Evolutionary conservation across 2,329 filamentous ascomycete species (phyloP).

Genomic region (Pseudohalonectria lignicola): DNA sequence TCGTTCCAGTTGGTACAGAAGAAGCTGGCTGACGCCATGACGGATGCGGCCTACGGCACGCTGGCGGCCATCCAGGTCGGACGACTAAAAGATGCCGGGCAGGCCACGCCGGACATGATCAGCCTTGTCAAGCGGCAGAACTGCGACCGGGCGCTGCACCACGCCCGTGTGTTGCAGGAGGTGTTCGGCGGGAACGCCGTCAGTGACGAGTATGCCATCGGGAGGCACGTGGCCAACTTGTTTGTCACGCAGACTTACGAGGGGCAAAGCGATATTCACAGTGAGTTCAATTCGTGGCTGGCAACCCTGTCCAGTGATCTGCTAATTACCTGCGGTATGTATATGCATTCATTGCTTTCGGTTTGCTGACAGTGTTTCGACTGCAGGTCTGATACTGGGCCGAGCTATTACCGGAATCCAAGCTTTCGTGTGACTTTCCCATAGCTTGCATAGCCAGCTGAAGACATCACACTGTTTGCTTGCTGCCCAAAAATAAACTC

Average conservation of each 20-base stretch:
- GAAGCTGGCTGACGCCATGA: constrained; percentile 87
- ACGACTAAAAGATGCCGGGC: constrained; percentile 83
- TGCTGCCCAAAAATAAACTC: too few relatives aligned
- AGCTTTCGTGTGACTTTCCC: constrained; percentile 57
- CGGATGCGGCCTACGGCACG: constrained; percentile 86
- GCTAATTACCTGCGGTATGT: too few relatives aligned
- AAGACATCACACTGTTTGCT: too few relatives aligned
- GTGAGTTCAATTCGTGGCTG: constrained; percentile 50
- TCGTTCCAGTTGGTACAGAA: constrained; percentile 97
- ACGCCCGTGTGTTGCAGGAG: constrained; percentile 77
- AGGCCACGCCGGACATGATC: constrained; percentile 90
- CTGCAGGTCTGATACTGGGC: constrained; percentile 50
- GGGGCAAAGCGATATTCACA: constrained; percentile 95
- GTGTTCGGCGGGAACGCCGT: constrained; percentile 97
- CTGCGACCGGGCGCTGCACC: constrained; percentile 77
- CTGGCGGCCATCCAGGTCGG: constrained; percentile 85
- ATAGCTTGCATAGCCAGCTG: too few relatives aligned
- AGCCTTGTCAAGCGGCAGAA: constrained; percentile 95
- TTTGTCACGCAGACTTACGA: constrained; percentile 98
- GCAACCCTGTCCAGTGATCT: too few relatives aligned
- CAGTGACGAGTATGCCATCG: constrained; percentile 93
- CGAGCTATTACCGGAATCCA: constrained; percentile 54
- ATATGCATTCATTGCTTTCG: too few relatives aligned
- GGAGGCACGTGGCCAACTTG: constrained; percentile 86
- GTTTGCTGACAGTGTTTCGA: constrained; percentile 16